A percentile compares a stretch with the other conserved stretches of the same genome.
Evolutionary conservation across 306 rosid genomes (phyloP).

Genomic region (Parietaria judaica): DNA sequence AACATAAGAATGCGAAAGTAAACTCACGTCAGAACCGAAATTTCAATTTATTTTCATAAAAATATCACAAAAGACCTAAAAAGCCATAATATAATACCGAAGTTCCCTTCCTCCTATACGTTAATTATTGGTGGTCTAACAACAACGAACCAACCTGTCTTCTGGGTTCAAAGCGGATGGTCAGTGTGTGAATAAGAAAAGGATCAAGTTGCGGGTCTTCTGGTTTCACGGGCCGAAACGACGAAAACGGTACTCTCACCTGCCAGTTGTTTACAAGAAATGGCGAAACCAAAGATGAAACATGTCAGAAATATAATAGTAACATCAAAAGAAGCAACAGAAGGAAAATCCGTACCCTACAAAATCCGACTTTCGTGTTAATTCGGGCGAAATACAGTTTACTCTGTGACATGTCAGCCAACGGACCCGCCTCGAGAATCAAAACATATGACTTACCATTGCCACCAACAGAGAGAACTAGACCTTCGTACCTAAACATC

Average conservation of each 20-base stretch:
- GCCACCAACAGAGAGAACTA: conserved; percentile 94
- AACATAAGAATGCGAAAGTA: too few relatives aligned
- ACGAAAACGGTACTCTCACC: conserved; percentile 92
- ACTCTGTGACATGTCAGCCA: conserved; percentile 67
- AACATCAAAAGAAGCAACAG: background rate
- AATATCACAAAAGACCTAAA: too few relatives aligned
- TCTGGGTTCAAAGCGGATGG: conserved; percentile 96
- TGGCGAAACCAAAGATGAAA: background rate
- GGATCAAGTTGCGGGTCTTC: conserved; percentile 88
- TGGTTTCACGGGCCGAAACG: conserved; percentile 87
- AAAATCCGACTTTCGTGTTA: conserved; percentile 89
- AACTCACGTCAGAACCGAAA: too few relatives aligned
- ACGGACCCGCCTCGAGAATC: conserved; percentile 91
- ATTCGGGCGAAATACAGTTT: conserved; percentile 78
- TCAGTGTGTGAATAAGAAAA: conserved; percentile 86
- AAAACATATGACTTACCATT: conserved; percentile 84
- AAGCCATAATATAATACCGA: too few relatives aligned
- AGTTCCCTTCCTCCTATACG: too few relatives aligned
- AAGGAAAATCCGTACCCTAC: conserved; percentile 53
- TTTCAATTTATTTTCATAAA: too few relatives aligned
- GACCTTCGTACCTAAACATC: conserved; percentile 74
- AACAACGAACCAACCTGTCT: conserved; percentile 56
- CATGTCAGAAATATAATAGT: background rate
- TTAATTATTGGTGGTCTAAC: too few relatives aligned
- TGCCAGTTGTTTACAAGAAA: conserved; percentile 32